These are phyloP conservation scores for Penicillium pulvis DNA, from an alignment of 495 filamentous ascomycete genomes.

Conservation along the genomic window DNA sequence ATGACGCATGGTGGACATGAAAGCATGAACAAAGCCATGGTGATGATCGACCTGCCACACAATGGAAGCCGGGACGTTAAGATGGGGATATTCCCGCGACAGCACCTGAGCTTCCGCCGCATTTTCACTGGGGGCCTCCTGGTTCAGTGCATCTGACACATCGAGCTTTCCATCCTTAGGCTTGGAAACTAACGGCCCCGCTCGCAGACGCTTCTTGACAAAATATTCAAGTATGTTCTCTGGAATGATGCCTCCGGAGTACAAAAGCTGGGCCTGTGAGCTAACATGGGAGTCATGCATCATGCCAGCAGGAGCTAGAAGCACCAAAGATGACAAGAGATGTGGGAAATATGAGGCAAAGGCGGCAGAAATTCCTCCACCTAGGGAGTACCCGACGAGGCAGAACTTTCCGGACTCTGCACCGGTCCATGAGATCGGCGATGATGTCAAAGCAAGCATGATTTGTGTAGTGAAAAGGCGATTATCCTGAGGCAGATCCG, in stretches of 20 bases:
- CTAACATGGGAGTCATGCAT: conserved; percentile 66
- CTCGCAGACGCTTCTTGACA: conserved; percentile 56
- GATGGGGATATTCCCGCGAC: conserved; percentile 45
- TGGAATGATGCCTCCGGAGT: conserved; percentile 59
- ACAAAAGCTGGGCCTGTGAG: conserved; percentile 60
- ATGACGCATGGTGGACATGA: conserved; percentile 59
- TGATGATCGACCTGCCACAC: conserved; percentile 60
- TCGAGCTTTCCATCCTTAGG: conserved; percentile 27
- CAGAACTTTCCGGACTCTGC: conserved; percentile 57
- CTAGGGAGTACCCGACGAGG: conserved; percentile 82
- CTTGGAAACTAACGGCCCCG: conserved; percentile 40
- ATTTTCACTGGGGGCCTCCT: conserved; percentile 38
- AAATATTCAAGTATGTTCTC: conserved; percentile 55
- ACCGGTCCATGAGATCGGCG: conserved; percentile 66
- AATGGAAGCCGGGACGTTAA: conserved; percentile 48
- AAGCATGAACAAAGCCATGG: conserved; percentile 56
- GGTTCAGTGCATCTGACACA: conserved; percentile 39
- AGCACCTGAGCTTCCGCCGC: conserved; percentile 45
- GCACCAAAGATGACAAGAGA: conserved; percentile 64
- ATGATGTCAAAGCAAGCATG: conserved; percentile 69
- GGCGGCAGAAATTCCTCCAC: conserved; percentile 74
- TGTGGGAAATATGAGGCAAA: conserved; percentile 73
- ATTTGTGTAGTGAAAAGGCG: conserved; percentile 77
- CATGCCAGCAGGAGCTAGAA: conserved; percentile 76
- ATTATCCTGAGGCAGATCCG: conserved; percentile 67